phyloP scores from a whole-genome alignment of 225 moss, liverwort and hornwort genomes.

The Pleurozium schreberi region DNA sequence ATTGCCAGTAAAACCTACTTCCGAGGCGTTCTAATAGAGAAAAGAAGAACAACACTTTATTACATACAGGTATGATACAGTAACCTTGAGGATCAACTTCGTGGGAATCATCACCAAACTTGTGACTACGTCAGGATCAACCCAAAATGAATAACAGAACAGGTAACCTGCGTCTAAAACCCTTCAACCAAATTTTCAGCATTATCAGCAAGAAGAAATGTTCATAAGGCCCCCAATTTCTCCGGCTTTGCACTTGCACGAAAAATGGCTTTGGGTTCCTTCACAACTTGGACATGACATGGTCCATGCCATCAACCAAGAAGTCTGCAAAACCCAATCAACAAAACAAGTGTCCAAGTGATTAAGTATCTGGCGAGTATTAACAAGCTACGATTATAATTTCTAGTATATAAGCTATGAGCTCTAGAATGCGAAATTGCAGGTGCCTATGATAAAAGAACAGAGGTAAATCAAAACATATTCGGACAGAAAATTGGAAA shows the following conservation, averaged over 20 bases:
- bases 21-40: not conserved
- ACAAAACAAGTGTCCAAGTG: not conserved
- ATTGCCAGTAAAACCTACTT: not conserved
- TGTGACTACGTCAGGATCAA: not conserved
- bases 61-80: not conserved
- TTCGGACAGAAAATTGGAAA: not conserved
- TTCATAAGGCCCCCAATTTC: not conserved
- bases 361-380: not conserved
- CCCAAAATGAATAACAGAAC: not conserved
- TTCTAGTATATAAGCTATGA: not conserved
- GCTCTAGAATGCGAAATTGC: not conserved
- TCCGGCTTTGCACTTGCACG: not conserved
- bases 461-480: not conserved
- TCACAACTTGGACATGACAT: constrained; percentile 53
- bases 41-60: not conserved
- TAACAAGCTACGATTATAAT: not conserved
- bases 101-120: constrained; percentile 3
- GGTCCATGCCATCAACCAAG: constrained; percentile 48
- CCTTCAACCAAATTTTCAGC: constrained; percentile 5
- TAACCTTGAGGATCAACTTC: constrained; percentile 1
- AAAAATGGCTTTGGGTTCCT: not conserved
- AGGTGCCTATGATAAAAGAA: not conserved
- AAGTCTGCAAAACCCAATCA: constrained; percentile 21
- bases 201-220: not conserved
- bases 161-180: not conserved